These are phyloP conservation scores for Mucor racemosus DNA, from an alignment of 371 early-diverging fungal species.

Conservation along the genomic window DNA sequence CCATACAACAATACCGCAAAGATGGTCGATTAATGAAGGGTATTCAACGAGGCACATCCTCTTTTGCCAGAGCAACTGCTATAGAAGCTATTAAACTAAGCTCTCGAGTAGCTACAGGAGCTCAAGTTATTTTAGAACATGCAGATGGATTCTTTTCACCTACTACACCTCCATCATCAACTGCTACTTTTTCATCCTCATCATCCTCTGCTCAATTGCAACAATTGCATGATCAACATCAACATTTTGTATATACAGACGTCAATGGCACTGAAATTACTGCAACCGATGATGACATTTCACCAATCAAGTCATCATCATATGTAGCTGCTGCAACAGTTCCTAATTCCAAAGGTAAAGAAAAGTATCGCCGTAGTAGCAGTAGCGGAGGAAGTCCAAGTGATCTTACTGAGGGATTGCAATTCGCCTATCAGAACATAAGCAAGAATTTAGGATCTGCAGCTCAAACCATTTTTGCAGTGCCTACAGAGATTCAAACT, in stretches of 20 bases:
- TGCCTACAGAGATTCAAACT: conserved; percentile 70
- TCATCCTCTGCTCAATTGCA: neutral
- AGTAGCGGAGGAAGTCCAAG: conserved; percentile 8
- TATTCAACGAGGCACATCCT: conserved; percentile 82
- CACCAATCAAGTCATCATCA: neutral
- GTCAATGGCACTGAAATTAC: conserved; percentile 8
- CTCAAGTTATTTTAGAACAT: conserved; percentile 89
- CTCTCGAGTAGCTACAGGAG: conserved; percentile 86
- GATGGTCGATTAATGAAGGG: conserved; percentile 91
- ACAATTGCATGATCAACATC: conserved; percentile 2
- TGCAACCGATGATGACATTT: neutral
- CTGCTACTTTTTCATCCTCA: neutral
- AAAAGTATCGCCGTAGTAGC: neutral
- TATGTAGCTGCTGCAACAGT: neutral
- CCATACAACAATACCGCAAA: conserved; percentile 91
- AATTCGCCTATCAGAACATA: conserved; percentile 79
- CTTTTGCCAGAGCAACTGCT: conserved; percentile 89
- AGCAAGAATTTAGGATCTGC: conserved; percentile 80
- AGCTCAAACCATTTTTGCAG: conserved; percentile 86
- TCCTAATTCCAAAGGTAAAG: conserved; percentile 1
- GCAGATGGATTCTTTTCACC: conserved; percentile 82
- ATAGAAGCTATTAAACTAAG: conserved; percentile 90
- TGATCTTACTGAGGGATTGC: conserved; percentile 86
- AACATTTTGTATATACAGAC: conserved; percentile 26
- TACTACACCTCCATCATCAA: neutral